A percentile compares a stretch with the other conserved stretches of the same genome.
phyloP scores from a whole-genome alignment of 2,329 filamentous ascomycete genomes.

The Fusarium bactridioides region DNA sequence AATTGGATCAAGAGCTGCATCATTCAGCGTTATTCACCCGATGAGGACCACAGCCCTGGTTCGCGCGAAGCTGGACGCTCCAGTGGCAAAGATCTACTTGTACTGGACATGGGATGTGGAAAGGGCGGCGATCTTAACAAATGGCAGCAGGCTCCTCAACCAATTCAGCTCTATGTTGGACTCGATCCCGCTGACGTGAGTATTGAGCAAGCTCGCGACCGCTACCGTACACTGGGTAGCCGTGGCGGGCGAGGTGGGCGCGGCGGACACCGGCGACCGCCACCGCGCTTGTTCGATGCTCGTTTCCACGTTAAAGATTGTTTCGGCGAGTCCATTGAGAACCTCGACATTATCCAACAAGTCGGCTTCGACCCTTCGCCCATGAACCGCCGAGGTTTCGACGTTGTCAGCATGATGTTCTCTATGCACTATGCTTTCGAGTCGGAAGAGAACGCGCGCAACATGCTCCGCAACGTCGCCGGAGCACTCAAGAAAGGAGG shows the following conservation, averaged over 20 bases:
- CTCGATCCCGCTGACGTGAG: conserved; percentile 92
- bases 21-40: conserved; percentile 93
- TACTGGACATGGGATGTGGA: conserved; percentile 94
- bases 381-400: conserved; percentile 82
- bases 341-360: conserved; percentile 81
- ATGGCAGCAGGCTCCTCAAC: conserved; percentile 93
- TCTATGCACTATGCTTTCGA: conserved; percentile 99
- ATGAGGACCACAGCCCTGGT: conserved; percentile 74
- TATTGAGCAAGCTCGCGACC: conserved; percentile 87
- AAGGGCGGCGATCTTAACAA: conserved; percentile 96
- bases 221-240: conserved; percentile 77
- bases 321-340: conserved; percentile 83
- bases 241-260: conserved; percentile 65
- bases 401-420: conserved; percentile 99
- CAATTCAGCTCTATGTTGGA: conserved; percentile 92
- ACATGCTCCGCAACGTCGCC: conserved; percentile 93
- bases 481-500: conserved; percentile 92
- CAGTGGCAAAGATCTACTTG: conserved; percentile 70
- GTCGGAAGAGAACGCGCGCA: conserved; percentile 85
- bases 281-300: conserved; percentile 76
- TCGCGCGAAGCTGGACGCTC: conserved; percentile 62
- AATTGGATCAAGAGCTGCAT: conserved; percentile 99
- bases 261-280: conserved; percentile 57
- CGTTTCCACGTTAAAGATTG: conserved; percentile 93
- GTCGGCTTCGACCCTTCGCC: conserved; percentile 86